phyloP scores from a whole-genome alignment of 1,139 yeast genomes.

The Lodderomyces jiufengensis region DNA sequence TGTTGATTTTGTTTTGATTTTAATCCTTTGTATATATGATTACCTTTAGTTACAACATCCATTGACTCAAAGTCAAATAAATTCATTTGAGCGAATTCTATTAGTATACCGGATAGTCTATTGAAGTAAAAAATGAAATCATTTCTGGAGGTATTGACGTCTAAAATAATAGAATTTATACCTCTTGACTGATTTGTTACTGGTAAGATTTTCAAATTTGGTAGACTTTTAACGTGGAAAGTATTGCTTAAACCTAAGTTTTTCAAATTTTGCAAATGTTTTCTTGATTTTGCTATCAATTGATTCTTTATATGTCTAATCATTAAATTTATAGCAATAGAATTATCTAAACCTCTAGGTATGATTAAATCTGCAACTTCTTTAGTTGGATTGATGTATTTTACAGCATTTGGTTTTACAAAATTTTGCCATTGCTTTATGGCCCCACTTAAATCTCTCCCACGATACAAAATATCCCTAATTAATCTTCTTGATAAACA shows the following conservation, averaged over 20 bases:
- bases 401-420: slow-evolving; percentile 89
- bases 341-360: slow-evolving; percentile 85
- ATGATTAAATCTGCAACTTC: slow-evolving; percentile 78
- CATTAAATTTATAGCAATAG: slow-evolving; percentile 73
- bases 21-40: slow-evolving; percentile 35
- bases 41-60: slow-evolving; percentile 37
- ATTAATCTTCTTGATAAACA: slow-evolving; percentile 85
- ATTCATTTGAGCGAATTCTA: slow-evolving; percentile 66
- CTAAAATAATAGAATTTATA: slow-evolving; percentile 66
- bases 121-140: slow-evolving; percentile 87
- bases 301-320: slow-evolving; percentile 78
- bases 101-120: slow-evolving; percentile 66
- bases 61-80: slow-evolving; percentile 25
- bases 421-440: slow-evolving; percentile 85
- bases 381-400: slow-evolving; percentile 74
- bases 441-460: slow-evolving; percentile 78
- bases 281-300: slow-evolving; percentile 56
- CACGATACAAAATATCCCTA: slow-evolving; percentile 82
- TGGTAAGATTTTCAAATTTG: slow-evolving; percentile 41
- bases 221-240: slow-evolving; percentile 25
- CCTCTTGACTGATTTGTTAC: slow-evolving; percentile 67
- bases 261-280: slow-evolving; percentile 60
- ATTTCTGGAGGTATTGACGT: slow-evolving; percentile 53
- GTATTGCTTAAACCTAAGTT: slow-evolving; percentile 44
- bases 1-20: slow-evolving; percentile 40